phyloP scores from a whole-genome alignment of 2,329 filamentous ascomycete species.

The Fusarium pseudocircinatum region DNA sequence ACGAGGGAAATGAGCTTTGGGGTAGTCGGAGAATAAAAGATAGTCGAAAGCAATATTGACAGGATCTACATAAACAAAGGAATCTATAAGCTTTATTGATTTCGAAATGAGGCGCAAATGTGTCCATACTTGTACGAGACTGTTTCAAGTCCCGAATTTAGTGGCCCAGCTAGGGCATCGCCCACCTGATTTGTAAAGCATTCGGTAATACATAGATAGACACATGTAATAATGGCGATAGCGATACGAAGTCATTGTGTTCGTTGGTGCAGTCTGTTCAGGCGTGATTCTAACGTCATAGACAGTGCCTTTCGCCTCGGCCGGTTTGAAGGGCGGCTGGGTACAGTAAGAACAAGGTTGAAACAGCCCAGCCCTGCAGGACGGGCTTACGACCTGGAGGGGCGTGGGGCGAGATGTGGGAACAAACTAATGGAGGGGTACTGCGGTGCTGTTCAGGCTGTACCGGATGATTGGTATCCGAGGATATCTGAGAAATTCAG shows the following conservation, averaged over 20 bases:
- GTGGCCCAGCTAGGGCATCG: not conserved
- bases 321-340: not conserved
- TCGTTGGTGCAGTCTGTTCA: not conserved
- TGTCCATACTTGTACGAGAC: not conserved
- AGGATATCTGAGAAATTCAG: not conserved
- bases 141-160: not conserved
- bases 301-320: not conserved
- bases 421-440: not conserved
- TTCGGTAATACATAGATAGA: not conserved
- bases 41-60: not conserved
- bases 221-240: not conserved
- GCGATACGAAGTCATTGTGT: accelerated
- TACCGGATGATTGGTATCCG: not conserved
- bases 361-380: not conserved
- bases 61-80: not conserved
- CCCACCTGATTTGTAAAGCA: not conserved
- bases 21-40: not conserved
- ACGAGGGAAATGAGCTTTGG: not conserved
- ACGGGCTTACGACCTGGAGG: not conserved
- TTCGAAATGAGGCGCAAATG: not conserved
- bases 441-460: not conserved
- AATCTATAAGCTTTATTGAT: not conserved
- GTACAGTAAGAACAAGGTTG: not conserved
- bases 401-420: not conserved
- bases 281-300: not conserved